Evolutionary conservation across 2,329 filamentous ascomycete species (phyloP).

Genomic region (Diplodia intermedia): DNA sequence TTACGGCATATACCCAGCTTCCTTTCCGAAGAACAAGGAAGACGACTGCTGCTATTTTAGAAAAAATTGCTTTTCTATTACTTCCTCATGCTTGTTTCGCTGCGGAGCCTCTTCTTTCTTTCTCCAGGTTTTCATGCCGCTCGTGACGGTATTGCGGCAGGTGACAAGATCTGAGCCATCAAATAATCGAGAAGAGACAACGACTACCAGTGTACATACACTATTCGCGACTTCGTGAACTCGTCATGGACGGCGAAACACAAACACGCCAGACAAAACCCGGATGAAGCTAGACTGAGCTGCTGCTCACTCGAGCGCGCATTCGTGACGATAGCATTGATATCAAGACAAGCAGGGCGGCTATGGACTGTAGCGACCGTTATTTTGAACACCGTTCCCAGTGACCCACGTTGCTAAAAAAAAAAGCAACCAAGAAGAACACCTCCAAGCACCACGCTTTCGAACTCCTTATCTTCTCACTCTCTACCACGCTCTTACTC

Average conservation of each 20-base stretch:
- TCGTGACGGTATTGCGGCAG: not conserved
- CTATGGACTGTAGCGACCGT: not conserved
- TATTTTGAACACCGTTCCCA: not conserved
- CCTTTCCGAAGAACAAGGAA: not conserved
- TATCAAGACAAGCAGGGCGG: not conserved
- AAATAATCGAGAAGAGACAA: too few species aligned
- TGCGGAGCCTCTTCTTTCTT: not conserved
- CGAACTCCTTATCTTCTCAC: not conserved
- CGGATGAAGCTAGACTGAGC: too few species aligned
- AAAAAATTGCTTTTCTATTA: not conserved
- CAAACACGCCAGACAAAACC: too few species aligned
- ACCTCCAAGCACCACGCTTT: not conserved
- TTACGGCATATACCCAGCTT: conserved; percentile 4
- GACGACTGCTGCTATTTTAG: conserved; percentile 13
- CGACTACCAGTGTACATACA: too few species aligned
- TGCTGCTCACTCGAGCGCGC: not conserved
- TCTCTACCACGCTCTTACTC: not conserved
- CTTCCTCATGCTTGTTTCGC: not conserved
- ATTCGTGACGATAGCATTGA: not conserved
- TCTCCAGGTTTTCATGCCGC: not conserved
- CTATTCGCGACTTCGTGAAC: too few species aligned
- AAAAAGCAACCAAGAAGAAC: not conserved
- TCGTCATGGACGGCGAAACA: too few species aligned
- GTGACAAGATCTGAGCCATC: too few species aligned
- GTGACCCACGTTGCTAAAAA: not conserved